A percentile compares a stretch with the other conserved stretches of the same genome.
phyloP scores from a whole-genome alignment of 306 rosid genomes.

The Fragaria nilgerrensis region DNA sequence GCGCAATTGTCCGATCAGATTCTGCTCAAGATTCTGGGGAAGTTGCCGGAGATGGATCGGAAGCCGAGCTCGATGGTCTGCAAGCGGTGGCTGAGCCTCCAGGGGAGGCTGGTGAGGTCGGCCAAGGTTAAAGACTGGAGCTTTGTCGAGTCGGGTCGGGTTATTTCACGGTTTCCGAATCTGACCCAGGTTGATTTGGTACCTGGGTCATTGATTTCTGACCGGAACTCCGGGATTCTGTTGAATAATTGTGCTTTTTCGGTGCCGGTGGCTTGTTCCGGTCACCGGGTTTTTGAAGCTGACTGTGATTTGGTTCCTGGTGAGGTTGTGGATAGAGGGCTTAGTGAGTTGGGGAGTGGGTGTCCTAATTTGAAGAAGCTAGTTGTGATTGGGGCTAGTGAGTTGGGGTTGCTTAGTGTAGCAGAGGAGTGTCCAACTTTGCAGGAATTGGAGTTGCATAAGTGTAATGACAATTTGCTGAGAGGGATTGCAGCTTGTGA shows the following conservation, averaged over 20 bases:
- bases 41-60: conserved; percentile 57
- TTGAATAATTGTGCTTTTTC: conserved; percentile 47
- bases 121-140: conserved; percentile 60
- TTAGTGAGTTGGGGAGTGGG: conserved; percentile 51
- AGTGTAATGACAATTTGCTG: conserved; percentile 64
- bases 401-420: conserved; percentile 65
- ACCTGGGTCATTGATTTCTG: conserved; percentile 51
- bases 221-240: conserved; percentile 48
- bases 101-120: conserved; percentile 68
- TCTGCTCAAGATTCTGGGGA: conserved; percentile 59
- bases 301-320: conserved; percentile 57
- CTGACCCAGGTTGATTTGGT: conserved; percentile 69
- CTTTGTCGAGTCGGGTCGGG: conserved; percentile 79
- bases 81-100: conserved; percentile 88
- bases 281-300: conserved; percentile 43
- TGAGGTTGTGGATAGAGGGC: conserved; percentile 72
- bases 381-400: conserved; percentile 63
- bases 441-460: conserved; percentile 78
- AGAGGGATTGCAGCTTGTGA: conserved; percentile 78
- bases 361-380: conserved; percentile 83
- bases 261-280: conserved; percentile 40
- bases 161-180: conserved; percentile 71
- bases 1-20: conserved; percentile 59
- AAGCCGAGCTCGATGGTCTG: conserved; percentile 64
- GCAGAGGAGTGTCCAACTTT: conserved; percentile 81